These are phyloP conservation scores for Lolium multiflorum DNA, from an alignment of 176 grass and related monocot species.

Conservation along the genomic window DNA sequence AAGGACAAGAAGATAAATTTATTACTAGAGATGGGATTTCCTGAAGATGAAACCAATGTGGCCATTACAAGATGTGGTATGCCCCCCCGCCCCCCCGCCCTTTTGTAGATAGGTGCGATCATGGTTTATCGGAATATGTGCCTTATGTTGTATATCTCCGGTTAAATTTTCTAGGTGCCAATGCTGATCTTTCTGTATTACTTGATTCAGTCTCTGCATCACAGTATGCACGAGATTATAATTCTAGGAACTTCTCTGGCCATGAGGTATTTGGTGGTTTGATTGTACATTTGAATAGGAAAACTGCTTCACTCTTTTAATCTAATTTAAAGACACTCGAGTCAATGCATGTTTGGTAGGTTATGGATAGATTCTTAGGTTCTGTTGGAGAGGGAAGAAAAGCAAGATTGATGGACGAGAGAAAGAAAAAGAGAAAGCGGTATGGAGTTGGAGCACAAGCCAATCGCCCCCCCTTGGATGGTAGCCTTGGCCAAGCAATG, in stretches of 20 bases:
- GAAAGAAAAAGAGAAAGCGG: conserved; percentile 51
- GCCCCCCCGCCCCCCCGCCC: too few relatives aligned
- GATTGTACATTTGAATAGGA: neutral
- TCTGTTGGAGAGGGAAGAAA: conserved; percentile 33
- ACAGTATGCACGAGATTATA: too few relatives aligned
- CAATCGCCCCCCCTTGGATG: conserved; percentile 23
- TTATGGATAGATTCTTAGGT: neutral
- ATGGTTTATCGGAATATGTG: too few relatives aligned
- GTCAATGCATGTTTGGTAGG: too few relatives aligned
- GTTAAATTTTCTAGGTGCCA: too few relatives aligned
- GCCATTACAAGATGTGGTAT: too few relatives aligned
- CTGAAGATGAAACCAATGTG: too few relatives aligned
- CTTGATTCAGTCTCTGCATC: neutral
- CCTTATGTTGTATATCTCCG: neutral
- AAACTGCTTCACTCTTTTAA: neutral
- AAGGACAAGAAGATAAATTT: conserved; percentile 21
- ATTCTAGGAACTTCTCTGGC: neutral
- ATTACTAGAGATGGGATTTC: too few relatives aligned
- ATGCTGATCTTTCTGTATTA: neutral
- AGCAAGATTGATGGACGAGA: conserved; percentile 18
- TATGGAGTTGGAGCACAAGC: conserved; percentile 29
- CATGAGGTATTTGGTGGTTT: neutral
- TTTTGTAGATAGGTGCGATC: too few relatives aligned
- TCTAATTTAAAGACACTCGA: neutral
- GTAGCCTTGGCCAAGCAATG: neutral